phyloP scores from a whole-genome alignment of 2,329 filamentous ascomycete species.

The Fusarium nodosum region DNA sequence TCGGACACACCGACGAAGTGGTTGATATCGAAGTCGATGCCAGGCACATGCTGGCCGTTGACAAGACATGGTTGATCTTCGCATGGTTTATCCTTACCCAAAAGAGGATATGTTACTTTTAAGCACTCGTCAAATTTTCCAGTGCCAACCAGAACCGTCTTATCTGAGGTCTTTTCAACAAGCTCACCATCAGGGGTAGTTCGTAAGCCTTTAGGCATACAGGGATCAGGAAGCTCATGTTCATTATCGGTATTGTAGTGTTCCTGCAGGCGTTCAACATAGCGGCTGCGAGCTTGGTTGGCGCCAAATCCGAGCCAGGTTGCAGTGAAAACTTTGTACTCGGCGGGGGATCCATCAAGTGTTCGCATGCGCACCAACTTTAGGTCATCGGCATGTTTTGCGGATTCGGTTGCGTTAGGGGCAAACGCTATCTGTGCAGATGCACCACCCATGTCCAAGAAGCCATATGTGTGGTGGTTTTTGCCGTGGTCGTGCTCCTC shows the following conservation, averaged over 20 bases:
- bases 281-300: conserved; percentile 88
- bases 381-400: conserved; percentile 89
- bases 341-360: conserved; percentile 79
- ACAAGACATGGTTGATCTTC: conserved; percentile 86
- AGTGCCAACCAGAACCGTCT: conserved; percentile 79
- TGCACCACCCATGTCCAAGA: conserved; percentile 97
- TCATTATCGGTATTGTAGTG: conserved; percentile 68
- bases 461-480: conserved; percentile 93
- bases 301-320: conserved; percentile 99
- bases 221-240: conserved; percentile 87
- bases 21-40: conserved; percentile 96
- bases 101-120: conserved; percentile 82
- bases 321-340: conserved; percentile 93
- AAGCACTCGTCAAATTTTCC: conserved; percentile 90
- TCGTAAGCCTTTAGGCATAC: conserved; percentile 82
- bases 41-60: conserved; percentile 91
- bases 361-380: conserved; percentile 88
- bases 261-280: conserved; percentile 81
- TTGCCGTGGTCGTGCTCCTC: conserved; percentile 84
- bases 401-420: conserved; percentile 89
- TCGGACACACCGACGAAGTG: conserved; percentile 98
- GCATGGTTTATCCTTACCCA: conserved; percentile 91
- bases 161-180: conserved; percentile 57
- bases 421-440: conserved; percentile 98
- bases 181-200: conserved; percentile 78